Percentiles rank a stretch among this genome's conserved stretches.
Conservation (phyloP, 257 asterid species). For the Capsicum chinense region DNA sequence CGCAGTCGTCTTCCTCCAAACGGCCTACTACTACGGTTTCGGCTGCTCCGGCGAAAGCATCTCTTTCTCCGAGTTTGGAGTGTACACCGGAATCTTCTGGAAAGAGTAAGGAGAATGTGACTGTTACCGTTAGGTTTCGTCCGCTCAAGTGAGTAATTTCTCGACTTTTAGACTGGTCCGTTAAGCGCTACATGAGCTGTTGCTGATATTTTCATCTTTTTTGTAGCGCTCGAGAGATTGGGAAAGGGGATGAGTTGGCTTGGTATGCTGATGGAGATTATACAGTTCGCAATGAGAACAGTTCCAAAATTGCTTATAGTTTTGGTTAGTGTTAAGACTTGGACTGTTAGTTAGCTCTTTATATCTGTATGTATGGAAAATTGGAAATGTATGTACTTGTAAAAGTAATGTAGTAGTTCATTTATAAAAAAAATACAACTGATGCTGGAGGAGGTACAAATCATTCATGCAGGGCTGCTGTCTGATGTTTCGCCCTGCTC, state of each 20-base stretch:
- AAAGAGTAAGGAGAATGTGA: constrained; percentile 70
- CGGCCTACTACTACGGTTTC: constrained; percentile 35
- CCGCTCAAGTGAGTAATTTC: constrained; percentile 70
- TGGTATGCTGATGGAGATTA: constrained; percentile 93
- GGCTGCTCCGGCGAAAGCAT: constrained; percentile 25
- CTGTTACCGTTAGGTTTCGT: constrained; percentile 87
- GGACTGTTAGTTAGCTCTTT: neutral
- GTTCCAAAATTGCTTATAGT: constrained; percentile 58
- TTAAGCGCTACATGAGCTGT: neutral
- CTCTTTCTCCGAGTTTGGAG: constrained; percentile 34
- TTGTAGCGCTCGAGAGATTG: constrained; percentile 74
- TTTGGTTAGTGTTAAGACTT: constrained; percentile 54
- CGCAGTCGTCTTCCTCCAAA: constrained; percentile 22
- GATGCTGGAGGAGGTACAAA: constrained; percentile 12
- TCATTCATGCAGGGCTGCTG: neutral
- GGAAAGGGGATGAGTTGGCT: constrained; percentile 80
- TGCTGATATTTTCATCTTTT: constrained; percentile 12
- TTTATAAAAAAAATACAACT: neutral
- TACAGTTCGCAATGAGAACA: constrained; percentile 72
- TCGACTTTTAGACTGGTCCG: neutral
- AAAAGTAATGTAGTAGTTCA: neutral
- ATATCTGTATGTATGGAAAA: neutral
- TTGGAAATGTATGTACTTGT: neutral
- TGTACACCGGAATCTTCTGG: constrained; percentile 35
- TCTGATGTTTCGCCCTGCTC: neutral